Conservation (phyloP, 2,329 filamentous ascomycete species). For the Venturia aucupariae region DNA sequence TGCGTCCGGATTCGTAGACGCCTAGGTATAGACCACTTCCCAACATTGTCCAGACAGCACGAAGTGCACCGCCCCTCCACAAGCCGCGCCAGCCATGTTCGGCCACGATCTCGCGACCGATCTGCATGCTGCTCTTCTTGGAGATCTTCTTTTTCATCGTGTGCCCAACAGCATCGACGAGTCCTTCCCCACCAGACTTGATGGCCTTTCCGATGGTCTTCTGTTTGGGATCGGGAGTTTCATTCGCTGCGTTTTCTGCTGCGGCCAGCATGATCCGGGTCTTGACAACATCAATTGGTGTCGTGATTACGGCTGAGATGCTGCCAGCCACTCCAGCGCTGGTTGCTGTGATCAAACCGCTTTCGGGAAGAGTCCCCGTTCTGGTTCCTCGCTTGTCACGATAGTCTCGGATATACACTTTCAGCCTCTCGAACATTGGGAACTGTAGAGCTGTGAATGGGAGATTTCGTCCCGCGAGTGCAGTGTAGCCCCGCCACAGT, state of each 20-base stretch:
- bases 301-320: slow-evolving; percentile 71
- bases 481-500: slow-evolving; percentile 64
- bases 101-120: slow-evolving; percentile 55
- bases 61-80: slow-evolving; percentile 65
- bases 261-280: slow-evolving; percentile 77
- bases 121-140: slow-evolving; percentile 38
- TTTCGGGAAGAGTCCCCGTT: slow-evolving; percentile 48
- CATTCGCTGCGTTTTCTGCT: slow-evolving; percentile 25
- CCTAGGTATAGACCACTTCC: slow-evolving; percentile 79
- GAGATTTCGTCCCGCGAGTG: slow-evolving; percentile 71
- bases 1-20: slow-evolving; percentile 71
- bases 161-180: slow-evolving; percentile 35
- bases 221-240: slow-evolving; percentile 21
- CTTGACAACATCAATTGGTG: slow-evolving; percentile 83
- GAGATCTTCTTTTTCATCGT: slow-evolving; percentile 20
- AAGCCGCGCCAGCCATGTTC: slow-evolving; percentile 64
- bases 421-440: slow-evolving; percentile 70
- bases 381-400: slow-evolving; percentile 30
- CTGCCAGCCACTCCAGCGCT: slow-evolving; percentile 68
- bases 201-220: slow-evolving; percentile 17
- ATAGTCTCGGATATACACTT: slow-evolving; percentile 41
- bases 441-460: slow-evolving; percentile 87
- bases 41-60: slow-evolving; percentile 71
- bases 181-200: slow-evolving; percentile 4
- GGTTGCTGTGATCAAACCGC: slow-evolving; percentile 59